Percentiles rank a stretch among this genome's conserved stretches.
phyloP scores from a whole-genome alignment of 139 green algal species.

The Diplosphaera chodatii region DNA sequence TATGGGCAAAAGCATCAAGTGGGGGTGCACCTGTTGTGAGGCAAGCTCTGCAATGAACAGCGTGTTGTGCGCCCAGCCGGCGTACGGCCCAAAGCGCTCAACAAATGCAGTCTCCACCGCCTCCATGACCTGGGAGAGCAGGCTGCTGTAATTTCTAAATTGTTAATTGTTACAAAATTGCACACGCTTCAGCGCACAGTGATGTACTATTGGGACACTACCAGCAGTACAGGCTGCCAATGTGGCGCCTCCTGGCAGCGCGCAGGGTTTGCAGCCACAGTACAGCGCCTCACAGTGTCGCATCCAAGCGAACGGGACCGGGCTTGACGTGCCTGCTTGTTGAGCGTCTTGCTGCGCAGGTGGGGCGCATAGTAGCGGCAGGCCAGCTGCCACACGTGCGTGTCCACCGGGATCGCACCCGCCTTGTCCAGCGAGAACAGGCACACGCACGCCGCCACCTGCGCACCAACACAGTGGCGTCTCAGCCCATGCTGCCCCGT shows the following conservation, averaged over 20 bases:
- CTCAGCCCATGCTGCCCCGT: no score
- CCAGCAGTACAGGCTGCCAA: no score
- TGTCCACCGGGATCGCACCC: slow-evolving; percentile 88
- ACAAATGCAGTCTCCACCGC: slow-evolving; percentile 53
- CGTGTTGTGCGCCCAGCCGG: slow-evolving; percentile 89
- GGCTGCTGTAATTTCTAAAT: no score
- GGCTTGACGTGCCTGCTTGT: background rate
- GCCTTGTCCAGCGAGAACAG: slow-evolving; percentile 95
- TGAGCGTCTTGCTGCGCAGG: slow-evolving; percentile 24
- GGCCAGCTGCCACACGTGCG: slow-evolving; percentile 89
- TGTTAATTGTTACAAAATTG: no score
- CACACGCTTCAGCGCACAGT: no score
- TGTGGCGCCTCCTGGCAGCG: no score
- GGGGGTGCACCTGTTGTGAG: background rate
- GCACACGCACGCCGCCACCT: slow-evolving; percentile 79
- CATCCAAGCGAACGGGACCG: background rate
- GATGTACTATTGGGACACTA: no score
- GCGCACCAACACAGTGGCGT: no score
- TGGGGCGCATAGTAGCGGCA: slow-evolving; percentile 64
- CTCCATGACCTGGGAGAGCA: slow-evolving; percentile 33
- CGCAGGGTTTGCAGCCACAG: no score
- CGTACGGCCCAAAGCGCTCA: slow-evolving; percentile 70
- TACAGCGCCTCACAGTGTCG: no score
- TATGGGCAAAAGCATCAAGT: no score
- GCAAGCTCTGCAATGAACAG: slow-evolving; percentile 87